phyloP scores from a whole-genome alignment of 495 filamentous ascomycete genomes.

The Penicillium crystallinum region DNA sequence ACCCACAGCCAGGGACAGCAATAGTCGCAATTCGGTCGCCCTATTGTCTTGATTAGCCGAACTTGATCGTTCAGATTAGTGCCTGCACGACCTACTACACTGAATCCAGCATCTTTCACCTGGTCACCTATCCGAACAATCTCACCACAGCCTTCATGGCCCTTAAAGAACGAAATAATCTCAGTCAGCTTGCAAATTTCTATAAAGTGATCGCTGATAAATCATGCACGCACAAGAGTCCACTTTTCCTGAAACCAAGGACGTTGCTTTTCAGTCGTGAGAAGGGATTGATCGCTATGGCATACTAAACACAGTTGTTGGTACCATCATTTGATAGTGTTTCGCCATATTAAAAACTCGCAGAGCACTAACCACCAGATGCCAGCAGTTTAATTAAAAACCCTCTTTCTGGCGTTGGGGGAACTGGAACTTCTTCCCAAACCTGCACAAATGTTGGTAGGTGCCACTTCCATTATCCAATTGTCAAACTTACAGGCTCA shows the following conservation, averaged over 20 bases:
- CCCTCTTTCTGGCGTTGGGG: slow-evolving; percentile 5
- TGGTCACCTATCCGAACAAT: slow-evolving; percentile 14
- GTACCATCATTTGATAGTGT: background rate
- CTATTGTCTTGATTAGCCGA: background rate
- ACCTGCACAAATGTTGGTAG: background rate
- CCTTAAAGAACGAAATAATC: background rate
- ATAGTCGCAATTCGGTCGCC: slow-evolving; percentile 14
- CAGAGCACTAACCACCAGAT: slow-evolving; percentile 11
- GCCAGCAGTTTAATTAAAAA: slow-evolving; percentile 16
- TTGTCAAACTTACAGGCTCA: slow-evolving; percentile 1
- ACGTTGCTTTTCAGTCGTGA: slow-evolving; percentile 16
- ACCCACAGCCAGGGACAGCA: slow-evolving; percentile 19
- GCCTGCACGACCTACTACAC: background rate
- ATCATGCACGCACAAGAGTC: slow-evolving; percentile 6
- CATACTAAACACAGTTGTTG: slow-evolving; percentile 8
- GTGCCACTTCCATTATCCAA: no score
- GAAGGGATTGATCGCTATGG: slow-evolving; percentile 19
- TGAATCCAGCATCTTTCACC: slow-evolving; percentile 9
- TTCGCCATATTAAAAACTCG: background rate
- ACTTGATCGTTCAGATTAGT: background rate
- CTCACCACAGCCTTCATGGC: slow-evolving; percentile 23
- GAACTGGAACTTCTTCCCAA: slow-evolving; percentile 17
- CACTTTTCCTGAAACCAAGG: slow-evolving; percentile 20
- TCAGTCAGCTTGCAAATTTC: background rate
- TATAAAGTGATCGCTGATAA: no score